Evolutionary conservation across 2,329 filamentous ascomycete species (phyloP), one percentile per base, ranked within the genome.

Genomic region (Botrytis galanthina): DNA sequence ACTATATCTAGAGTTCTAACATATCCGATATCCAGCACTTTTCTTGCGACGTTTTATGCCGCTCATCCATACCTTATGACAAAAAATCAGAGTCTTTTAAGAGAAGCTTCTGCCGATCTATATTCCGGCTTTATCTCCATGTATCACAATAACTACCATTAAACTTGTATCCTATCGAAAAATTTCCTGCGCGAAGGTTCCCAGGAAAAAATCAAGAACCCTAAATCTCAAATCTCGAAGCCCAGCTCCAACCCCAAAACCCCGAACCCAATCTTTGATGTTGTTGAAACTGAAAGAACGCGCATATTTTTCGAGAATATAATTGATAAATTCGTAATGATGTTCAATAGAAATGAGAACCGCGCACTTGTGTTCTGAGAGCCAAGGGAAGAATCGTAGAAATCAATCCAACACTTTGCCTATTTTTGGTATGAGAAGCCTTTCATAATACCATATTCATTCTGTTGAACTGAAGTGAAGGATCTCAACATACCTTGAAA

Each of bases 41-140:
- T 18, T 14, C 14, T 57, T 9, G 4, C 14, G 6, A 29, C n/a
- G 14, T 4, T 18, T 1, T 5, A 16, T 6, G 29, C 7, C 14
- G 14, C 6, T 16, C 51, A 29, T 0, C 3, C 14, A 57, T 18
- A 18, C 9, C 14, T 29, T 29, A 9, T 32, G 51, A 54, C 3
- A n/a, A 54, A 6, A 14, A n/a, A 16, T 0, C 10, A 5, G 0
- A 7, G 12, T n/a, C 3, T 3, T 54, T 26, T 48, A n/a, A n/a
- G 37, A n/a, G 5, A 57, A 29, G 14, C 7, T 57, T 29, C n/a
- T 57, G 7, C 14, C 16, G 1, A 29, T 32, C 3, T 57, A 9
- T 0, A 57, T 18, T 32, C 14, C 14, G 3, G 3, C n/a, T 29
- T 54, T 18, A 18, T 14, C 12, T n/a, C 12, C 48, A 16, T 14